A percentile compares a stretch with the other conserved stretches of the same genome.
These are phyloP conservation scores for Trametes versicolor DNA, from an alignment of 1,284 basidiomycete species.

Conservation along the genomic window DNA sequence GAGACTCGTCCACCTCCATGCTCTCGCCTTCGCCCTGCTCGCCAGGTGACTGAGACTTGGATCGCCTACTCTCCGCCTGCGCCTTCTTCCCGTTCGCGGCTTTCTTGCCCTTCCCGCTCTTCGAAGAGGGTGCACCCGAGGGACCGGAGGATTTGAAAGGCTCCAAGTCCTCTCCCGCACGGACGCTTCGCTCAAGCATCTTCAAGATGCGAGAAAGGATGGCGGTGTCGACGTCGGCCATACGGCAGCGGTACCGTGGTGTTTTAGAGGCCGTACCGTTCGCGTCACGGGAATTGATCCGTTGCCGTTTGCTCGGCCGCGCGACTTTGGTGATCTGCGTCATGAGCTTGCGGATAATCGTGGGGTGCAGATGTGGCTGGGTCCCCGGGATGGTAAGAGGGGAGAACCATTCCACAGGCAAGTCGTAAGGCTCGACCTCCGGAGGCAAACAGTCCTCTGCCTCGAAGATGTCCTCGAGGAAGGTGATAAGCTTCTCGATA, in stretches of 20 bases:
- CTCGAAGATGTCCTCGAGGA: slow-evolving; percentile 90
- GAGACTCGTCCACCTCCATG: slow-evolving; percentile 40
- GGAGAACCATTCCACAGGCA: slow-evolving; percentile 76
- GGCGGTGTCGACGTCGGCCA: slow-evolving; percentile 72
- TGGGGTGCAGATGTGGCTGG: slow-evolving; percentile 66
- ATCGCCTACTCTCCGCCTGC: slow-evolving; percentile 46
- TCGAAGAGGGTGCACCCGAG: slow-evolving; percentile 36
- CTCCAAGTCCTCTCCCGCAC: slow-evolving; percentile 75
- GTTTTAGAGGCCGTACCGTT: slow-evolving; percentile 51
- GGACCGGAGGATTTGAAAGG: slow-evolving; percentile 61
- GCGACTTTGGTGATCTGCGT: slow-evolving; percentile 72
- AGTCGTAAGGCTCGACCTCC: slow-evolving; percentile 62
- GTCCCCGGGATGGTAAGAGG: slow-evolving; percentile 63
- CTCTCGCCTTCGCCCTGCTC: slow-evolving; percentile 41
- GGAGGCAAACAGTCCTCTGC: slow-evolving; percentile 85
- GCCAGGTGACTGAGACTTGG: slow-evolving; percentile 42
- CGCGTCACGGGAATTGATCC: slow-evolving; percentile 52
- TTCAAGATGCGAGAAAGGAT: slow-evolving; percentile 74
- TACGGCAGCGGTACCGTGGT: slow-evolving; percentile 59
- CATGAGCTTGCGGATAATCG: slow-evolving; percentile 73
- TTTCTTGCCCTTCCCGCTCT: slow-evolving; percentile 47
- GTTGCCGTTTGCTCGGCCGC: slow-evolving; percentile 69
- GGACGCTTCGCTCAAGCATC: slow-evolving; percentile 80
- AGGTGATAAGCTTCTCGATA: slow-evolving; percentile 74
- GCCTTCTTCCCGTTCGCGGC: slow-evolving; percentile 50